Conservation (phyloP, 2,329 filamentous ascomycete genomes). For the Penicillium thymicola region DNA sequence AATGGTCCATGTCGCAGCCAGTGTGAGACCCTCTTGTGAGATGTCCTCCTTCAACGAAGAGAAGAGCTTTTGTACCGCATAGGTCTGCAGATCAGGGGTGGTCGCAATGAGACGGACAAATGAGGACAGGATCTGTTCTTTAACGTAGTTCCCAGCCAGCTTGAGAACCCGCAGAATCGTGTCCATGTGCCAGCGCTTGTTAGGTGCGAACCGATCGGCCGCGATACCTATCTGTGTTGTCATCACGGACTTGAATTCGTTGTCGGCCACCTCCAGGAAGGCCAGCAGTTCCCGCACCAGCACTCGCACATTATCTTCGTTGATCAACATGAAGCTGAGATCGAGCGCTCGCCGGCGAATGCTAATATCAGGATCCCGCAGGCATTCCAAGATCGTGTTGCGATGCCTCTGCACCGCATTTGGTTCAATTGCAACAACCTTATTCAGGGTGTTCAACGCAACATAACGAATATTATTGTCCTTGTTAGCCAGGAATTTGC, state of each 20-base stretch:
- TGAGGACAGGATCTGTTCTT: constrained; percentile 94
- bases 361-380: constrained; percentile 96
- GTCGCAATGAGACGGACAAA: constrained; percentile 95
- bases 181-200: constrained; percentile 97
- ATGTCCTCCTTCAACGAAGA: constrained; percentile 90
- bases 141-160: constrained; percentile 92
- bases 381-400: constrained; percentile 94
- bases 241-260: constrained; percentile 98
- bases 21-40: constrained; percentile 90
- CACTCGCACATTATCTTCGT: constrained; percentile 91
- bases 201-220: constrained; percentile 91
- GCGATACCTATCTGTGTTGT: constrained; percentile 97
- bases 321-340: constrained; percentile 96
- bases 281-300: constrained; percentile 89
- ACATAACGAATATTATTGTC: constrained; percentile 99
- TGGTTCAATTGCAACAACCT: constrained; percentile 95
- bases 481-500: constrained; percentile 96
- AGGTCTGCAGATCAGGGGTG: constrained; percentile 89
- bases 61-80: constrained; percentile 94
- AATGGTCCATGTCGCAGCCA: constrained; percentile 95
- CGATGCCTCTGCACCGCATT: constrained; percentile 96
- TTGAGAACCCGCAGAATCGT: constrained; percentile 94
- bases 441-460: constrained; percentile 93
- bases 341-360: constrained; percentile 94
- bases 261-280: constrained; percentile 94